A percentile compares a stretch with the other conserved stretches of the same genome.
Conservation (phyloP, 2,329 filamentous ascomycete species). For the Coniella lustricola region DNA sequence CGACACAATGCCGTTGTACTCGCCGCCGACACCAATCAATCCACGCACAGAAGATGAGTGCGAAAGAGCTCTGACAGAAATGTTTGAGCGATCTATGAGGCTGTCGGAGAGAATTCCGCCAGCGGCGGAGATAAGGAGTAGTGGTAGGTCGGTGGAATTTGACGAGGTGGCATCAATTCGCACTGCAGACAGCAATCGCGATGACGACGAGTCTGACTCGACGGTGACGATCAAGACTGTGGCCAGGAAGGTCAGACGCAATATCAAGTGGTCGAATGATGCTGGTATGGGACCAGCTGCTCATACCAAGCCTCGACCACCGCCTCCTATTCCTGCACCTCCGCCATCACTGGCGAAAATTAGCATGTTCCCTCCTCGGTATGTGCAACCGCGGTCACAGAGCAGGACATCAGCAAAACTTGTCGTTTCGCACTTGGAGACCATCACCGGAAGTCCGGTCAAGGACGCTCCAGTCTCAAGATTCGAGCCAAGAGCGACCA, state of each 20-base stretch:
- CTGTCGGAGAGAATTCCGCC: background rate
- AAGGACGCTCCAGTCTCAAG: background rate
- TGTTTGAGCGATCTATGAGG: constrained; percentile 1
- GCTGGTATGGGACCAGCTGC: too few relatives aligned
- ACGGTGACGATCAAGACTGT: too few relatives aligned
- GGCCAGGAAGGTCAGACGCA: background rate
- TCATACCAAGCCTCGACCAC: too few relatives aligned
- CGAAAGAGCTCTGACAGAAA: constrained; percentile 5
- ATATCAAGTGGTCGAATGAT: too few relatives aligned
- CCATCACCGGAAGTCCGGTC: background rate
- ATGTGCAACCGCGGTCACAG: background rate
- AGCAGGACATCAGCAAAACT: background rate
- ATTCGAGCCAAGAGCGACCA: background rate
- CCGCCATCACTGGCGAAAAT: background rate
- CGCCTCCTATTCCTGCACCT: too few relatives aligned
- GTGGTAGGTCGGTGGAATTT: background rate
- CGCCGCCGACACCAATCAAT: background rate
- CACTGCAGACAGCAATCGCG: too few relatives aligned
- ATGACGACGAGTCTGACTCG: too few relatives aligned
- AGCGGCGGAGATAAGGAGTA: too few relatives aligned
- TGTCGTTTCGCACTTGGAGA: background rate
- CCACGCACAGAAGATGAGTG: constrained; percentile 12
- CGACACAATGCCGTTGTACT: constrained; percentile 6
- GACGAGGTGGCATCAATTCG: background rate
- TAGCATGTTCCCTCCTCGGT: background rate